Evolutionary conservation across 352 stramenopile genomes (phyloP), one percentile per base, ranked within the genome.

Genomic region (Phytophthora palmivora): DNA sequence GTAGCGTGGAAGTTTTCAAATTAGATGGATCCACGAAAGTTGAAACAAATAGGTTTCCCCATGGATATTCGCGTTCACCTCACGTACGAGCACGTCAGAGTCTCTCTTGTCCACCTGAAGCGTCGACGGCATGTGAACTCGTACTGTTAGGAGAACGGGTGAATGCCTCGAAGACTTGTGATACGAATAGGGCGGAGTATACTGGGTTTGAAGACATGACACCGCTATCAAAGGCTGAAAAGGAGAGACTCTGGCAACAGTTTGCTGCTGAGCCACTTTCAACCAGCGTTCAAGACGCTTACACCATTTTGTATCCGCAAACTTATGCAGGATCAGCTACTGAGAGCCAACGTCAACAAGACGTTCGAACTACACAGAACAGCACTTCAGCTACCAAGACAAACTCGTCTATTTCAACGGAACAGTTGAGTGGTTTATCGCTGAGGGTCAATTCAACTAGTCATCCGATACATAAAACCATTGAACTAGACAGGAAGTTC

Each of bases 231-330:
- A 75, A 73, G 34, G 34, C 72, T 11, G 70, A 79, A 19, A 77
- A 77, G 44, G 45, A 77, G 26, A 44, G 38, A 6, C 52, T 88
- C 0, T 91, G 82, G 82, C 57, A 58, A 9, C 59, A 84, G 1
- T 91, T 88, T 44, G 47, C 67, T 3, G 32, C 50, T 0, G 38
- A 59, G 4, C 67, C 75, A 6, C 61, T 87, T 14, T 83, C 72
- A 5, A 50, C 63, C 8, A 58, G 49, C n/a, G 67, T 87, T 3
- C 78, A 81, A n/a, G 78, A 89, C 15, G 79, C 82, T 6, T 91
- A 91, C 49, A 63, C 79, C 0, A 72, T 76, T 32, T 36, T 91
- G 8, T 88, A 91, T 50, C 79, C 79, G 0, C 61, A 74, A 32
- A 69, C 74, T 30, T 89, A 89, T 55, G 12, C 34, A 9, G 21